Evolutionary conservation across 2,329 filamentous ascomycete genomes (phyloP), one percentile per base, ranked within the genome.

Genomic region (Cercospora beticola): DNA sequence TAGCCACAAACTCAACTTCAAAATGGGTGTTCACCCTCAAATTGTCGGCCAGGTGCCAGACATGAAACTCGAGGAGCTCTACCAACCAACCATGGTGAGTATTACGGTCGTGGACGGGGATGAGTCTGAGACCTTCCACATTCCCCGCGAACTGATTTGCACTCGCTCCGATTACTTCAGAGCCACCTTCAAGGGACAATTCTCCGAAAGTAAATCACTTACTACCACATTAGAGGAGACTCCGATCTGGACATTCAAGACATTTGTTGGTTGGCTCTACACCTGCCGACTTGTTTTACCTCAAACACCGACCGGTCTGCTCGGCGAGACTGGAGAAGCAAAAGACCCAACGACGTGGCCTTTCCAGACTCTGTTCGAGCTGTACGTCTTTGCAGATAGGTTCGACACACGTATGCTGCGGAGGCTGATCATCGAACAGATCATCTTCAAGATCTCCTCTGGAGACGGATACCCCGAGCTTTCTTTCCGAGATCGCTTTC

Each of bases 251-350:
- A 31, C 65, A 1, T 66, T 71, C 67, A 33, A 68, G 57, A 63
- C 66, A 2, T 71, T 70, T 46, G 21, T 70, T 2, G 14, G 28
- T 0, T 71, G 70, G 68, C 62, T 71, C n/a, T 70, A 68, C 43
- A 70, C 64, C 12, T 40, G 49, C 8, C 65, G 33, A 8, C 40
- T 69, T 21, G 40, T 5, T 40, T 18, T 66, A 9, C 26, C 56
- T 40, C 40, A 54, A 6, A 0, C 10, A 3, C 18, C 36, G 10
- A 21, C 26, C 14, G 18, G 14, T 2, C 36, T 61, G 16, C 33
- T 59, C 18, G 21, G 36, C 18, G 33, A 61, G 23, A 21, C 30
- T 3, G 40, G 58, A 5, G 5, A 52, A 1, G 18, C 21, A 5
- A 8, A 56, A 5, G 64, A 70, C 23, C 57, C 69, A 0, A 57